phyloP scores from a whole-genome alignment of 495 filamentous ascomycete species.

The Lasiosphaeriaceae sp. region DNA sequence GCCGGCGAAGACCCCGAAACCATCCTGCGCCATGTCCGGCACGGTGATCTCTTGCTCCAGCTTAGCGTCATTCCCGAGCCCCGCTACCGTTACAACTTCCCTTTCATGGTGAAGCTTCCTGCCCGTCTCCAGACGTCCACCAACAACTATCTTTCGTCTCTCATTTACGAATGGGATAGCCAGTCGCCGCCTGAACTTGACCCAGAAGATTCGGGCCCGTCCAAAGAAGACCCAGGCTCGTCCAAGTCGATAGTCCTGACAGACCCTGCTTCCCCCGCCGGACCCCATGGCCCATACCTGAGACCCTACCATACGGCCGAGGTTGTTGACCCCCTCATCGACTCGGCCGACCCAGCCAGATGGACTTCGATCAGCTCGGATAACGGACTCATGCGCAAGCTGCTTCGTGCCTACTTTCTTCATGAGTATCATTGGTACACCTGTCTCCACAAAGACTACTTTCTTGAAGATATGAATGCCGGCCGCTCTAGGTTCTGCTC shows the following conservation, averaged over 20 bases:
- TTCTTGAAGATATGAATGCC: constrained; percentile 23
- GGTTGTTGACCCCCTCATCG: constrained; percentile 21
- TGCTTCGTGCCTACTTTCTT: constrained; percentile 22
- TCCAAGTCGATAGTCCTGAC: neutral
- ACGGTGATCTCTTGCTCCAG: constrained; percentile 28
- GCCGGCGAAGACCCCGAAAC: constrained; percentile 23
- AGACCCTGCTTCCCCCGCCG: neutral
- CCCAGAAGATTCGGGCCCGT: too few species aligned
- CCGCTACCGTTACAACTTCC: constrained; percentile 28
- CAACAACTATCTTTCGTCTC: constrained; percentile 26
- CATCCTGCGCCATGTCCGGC: constrained; percentile 27
- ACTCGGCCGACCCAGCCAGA: constrained; percentile 14
- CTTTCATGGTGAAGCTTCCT: constrained; percentile 24
- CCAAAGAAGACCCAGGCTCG: neutral
- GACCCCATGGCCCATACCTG: constrained; percentile 16
- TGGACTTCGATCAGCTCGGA: constrained; percentile 28
- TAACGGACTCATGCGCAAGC: constrained; percentile 18
- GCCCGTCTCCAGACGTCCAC: constrained; percentile 15
- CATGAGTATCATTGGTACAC: constrained; percentile 27
- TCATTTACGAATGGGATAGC: constrained; percentile 22
- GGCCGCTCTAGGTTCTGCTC: constrained; percentile 24
- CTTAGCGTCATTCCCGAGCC: constrained; percentile 25
- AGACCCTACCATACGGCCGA: constrained; percentile 27
- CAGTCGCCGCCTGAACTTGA: constrained; percentile 5
- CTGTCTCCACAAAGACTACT: constrained; percentile 25